phyloP scores from a whole-genome alignment of 1,139 yeast species.

The Suhomyces bribrorum region DNA sequence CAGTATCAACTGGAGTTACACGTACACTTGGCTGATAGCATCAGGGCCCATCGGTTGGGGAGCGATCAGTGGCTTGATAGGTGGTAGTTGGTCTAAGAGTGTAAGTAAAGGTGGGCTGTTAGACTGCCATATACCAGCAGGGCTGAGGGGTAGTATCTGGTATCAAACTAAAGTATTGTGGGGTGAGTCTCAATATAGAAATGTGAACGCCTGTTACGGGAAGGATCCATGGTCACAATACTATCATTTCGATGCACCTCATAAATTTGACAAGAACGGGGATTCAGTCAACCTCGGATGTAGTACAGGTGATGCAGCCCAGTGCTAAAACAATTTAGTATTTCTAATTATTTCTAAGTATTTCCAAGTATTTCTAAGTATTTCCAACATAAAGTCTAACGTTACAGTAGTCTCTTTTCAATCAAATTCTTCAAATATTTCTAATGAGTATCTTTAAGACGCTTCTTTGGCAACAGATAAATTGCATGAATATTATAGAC shows the following conservation, averaged over 20 bases:
- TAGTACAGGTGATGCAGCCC: neutral
- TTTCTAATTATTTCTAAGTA: too few species aligned
- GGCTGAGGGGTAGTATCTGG: neutral
- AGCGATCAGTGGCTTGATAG: neutral
- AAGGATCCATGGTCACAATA: neutral
- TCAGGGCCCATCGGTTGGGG: neutral
- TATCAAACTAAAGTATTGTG: neutral
- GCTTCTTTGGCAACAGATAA: too few species aligned
- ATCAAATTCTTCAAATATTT: too few species aligned
- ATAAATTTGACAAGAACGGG: neutral
- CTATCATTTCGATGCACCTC: neutral
- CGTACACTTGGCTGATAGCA: neutral
- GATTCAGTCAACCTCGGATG: neutral
- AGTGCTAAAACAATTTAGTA: too few species aligned
- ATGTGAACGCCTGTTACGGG: neutral
- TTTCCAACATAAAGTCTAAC: too few species aligned
- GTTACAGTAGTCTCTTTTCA: too few species aligned
- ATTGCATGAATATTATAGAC: too few species aligned
- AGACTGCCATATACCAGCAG: neutral
- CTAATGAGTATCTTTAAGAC: too few species aligned
- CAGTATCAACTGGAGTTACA: neutral
- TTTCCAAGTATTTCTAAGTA: too few species aligned
- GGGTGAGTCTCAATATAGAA: neutral
- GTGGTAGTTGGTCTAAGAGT: neutral
- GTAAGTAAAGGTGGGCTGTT: neutral